phyloP scores from a whole-genome alignment of 306 rosid species.

The Abrus pulchellus region DNA sequence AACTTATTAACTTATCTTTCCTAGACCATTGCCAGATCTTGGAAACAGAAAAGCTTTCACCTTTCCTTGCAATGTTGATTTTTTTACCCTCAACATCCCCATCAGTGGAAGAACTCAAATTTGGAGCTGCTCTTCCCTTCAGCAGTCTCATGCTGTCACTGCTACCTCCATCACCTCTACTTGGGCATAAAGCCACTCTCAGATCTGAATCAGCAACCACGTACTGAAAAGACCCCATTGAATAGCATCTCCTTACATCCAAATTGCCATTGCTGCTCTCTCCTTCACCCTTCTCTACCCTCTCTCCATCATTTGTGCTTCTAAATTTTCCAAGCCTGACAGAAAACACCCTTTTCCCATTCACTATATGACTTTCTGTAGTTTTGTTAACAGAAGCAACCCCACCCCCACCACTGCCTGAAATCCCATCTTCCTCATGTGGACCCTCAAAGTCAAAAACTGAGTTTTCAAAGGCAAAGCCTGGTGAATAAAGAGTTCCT shows the following conservation, averaged over 20 bases:
- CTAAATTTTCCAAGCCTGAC: slow-evolving; percentile 89
- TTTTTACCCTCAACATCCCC: slow-evolving; percentile 77
- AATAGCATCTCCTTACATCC: slow-evolving; percentile 93
- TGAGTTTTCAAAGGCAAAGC: slow-evolving; percentile 69
- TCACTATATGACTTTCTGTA: slow-evolving; percentile 62
- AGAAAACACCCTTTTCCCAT: slow-evolving; percentile 80
- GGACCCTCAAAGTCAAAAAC: slow-evolving; percentile 66
- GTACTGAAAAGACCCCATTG: slow-evolving; percentile 95
- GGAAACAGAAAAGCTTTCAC: slow-evolving; percentile 94
- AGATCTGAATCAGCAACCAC: slow-evolving; percentile 86
- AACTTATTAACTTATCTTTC: slow-evolving; percentile 74
- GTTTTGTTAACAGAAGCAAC: slow-evolving; percentile 57
- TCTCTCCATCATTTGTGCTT: slow-evolving; percentile 61
- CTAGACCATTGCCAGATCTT: slow-evolving; percentile 94
- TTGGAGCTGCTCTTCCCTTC: slow-evolving; percentile 63
- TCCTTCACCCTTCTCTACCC: slow-evolving; percentile 57
- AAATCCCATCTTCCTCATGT: slow-evolving; percentile 62
- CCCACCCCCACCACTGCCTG: slow-evolving; percentile 53
- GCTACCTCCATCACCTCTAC: slow-evolving; percentile 51
- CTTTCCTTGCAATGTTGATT: slow-evolving; percentile 76
- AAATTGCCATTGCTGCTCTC: slow-evolving; percentile 77
- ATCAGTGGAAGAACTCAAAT: slow-evolving; percentile 59
- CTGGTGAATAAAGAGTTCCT: slow-evolving; percentile 74
- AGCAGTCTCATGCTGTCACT: slow-evolving; percentile 65
- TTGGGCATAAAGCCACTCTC: slow-evolving; percentile 70